phyloP scores from a whole-genome alignment of 176 grass and related monocot genomes.

The Eleusine indica region DNA sequence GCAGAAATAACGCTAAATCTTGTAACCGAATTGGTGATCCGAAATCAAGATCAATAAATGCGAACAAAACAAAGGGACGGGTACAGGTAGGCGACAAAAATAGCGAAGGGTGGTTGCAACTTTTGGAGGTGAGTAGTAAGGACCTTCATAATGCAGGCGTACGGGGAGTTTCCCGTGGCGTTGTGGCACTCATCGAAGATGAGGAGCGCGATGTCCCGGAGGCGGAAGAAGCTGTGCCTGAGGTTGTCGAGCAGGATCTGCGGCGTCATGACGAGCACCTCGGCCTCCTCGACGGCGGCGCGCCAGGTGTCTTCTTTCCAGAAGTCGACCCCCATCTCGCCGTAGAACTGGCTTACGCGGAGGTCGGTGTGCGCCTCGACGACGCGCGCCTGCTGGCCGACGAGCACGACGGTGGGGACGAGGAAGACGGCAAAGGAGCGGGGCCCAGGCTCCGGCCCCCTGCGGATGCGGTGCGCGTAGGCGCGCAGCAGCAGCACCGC shows the following conservation, averaged over 20 bases:
- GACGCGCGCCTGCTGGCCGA: conserved; percentile 72
- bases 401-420: conserved; percentile 77
- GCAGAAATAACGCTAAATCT: neutral
- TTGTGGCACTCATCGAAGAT: conserved; percentile 90
- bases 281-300: conserved; percentile 26
- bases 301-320: conserved; percentile 54
- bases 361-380: conserved; percentile 67
- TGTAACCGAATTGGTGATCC: neutral
- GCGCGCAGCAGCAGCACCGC: conserved; percentile 72
- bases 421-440: conserved; percentile 67
- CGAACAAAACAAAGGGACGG: neutral
- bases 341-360: conserved; percentile 61
- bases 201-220: conserved; percentile 61
- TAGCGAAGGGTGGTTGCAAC: neutral
- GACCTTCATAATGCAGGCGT: conserved; percentile 81
- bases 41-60: conserved; percentile 9
- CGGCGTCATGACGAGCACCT: conserved; percentile 91
- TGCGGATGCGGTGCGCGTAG: conserved; percentile 64
- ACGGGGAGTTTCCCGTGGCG: conserved; percentile 51
- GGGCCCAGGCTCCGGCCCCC: neutral
- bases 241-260: conserved; percentile 85
- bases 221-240: conserved; percentile 59
- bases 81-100: neutral
- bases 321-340: conserved; percentile 72
- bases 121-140: neutral